Evolutionary conservation across 2,329 filamentous ascomycete genomes (phyloP).

Genomic region (Dothideomycetidae sp.): DNA sequence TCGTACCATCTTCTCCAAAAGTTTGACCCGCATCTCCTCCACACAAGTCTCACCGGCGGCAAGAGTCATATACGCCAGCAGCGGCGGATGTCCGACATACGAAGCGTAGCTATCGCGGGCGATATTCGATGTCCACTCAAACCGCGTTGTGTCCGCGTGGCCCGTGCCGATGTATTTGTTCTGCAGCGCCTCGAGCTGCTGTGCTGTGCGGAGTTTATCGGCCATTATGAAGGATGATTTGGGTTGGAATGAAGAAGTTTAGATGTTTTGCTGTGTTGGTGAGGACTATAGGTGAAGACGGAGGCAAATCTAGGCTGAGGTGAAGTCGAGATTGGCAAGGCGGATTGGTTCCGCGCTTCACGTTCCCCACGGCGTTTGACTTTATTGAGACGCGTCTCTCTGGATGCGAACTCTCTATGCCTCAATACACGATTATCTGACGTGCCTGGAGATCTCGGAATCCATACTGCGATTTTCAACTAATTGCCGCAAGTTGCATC

Average conservation of each 20-base stretch:
- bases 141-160: conserved; percentile 89
- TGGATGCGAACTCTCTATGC: background rate
- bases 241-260: background rate
- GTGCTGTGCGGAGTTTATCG: conserved; percentile 93
- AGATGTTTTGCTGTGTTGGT: background rate
- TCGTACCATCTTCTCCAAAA: conserved; percentile 62
- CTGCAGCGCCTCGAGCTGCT: conserved; percentile 94
- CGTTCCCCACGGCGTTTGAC: background rate
- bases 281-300: background rate
- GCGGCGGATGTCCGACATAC: conserved; percentile 76
- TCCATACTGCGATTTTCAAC: too few species aligned
- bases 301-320: background rate
- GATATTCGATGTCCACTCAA: conserved; percentile 96
- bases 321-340: background rate
- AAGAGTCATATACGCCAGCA: conserved; percentile 78
- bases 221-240: conserved; percentile 39
- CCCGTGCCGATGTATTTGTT: conserved; percentile 92
- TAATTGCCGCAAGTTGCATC: too few species aligned
- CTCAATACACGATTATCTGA: background rate
- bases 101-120: conserved; percentile 82
- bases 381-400: background rate
- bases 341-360: background rate
- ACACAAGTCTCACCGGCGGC: conserved; percentile 67
- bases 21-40: conserved; percentile 61
- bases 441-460: too few species aligned